Evolutionary conservation across 1,284 basidiomycete species (phyloP).

Genomic region (Malassezia dermatis): DNA sequence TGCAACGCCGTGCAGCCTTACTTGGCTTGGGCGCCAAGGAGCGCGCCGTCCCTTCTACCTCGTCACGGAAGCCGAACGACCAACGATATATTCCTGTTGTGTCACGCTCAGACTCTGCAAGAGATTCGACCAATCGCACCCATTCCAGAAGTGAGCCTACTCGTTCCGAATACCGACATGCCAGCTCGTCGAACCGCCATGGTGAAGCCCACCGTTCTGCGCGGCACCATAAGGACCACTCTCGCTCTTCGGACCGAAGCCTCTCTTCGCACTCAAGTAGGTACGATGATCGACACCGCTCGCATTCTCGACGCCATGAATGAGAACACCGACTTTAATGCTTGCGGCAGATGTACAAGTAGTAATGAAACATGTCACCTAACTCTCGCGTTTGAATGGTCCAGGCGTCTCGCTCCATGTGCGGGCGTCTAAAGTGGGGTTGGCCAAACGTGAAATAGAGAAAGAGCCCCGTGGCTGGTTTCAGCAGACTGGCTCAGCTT

Average conservation of each 20-base stretch:
- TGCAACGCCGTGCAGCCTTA: slow-evolving; percentile 34
- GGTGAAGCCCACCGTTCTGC: background rate
- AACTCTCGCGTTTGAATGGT: slow-evolving; percentile 24
- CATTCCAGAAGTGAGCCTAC: background rate
- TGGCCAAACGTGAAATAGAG: slow-evolving; percentile 45
- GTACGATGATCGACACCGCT: background rate
- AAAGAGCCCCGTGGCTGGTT: slow-evolving; percentile 22
- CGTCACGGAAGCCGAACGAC: background rate
- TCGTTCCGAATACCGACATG: background rate
- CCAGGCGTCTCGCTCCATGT: slow-evolving; percentile 30
- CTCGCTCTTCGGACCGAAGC: background rate
- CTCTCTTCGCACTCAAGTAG: background rate
- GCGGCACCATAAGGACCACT: background rate
- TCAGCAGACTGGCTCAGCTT: slow-evolving; percentile 19
- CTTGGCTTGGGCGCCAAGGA: slow-evolving; percentile 44
- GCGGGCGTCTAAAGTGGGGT: slow-evolving; percentile 33
- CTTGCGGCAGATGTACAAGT: slow-evolving; percentile 31
- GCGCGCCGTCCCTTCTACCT: slow-evolving; percentile 11
- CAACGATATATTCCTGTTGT: slow-evolving; percentile 2
- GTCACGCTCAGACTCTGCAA: background rate
- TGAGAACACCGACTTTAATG: background rate
- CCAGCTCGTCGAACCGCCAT: background rate
- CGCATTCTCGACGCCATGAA: background rate
- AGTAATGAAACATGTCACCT: slow-evolving; percentile 42
- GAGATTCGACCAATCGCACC: background rate